Percentiles rank a stretch among this genome's conserved stretches.
These are phyloP conservation scores for Cokeromyces recurvatus DNA, from an alignment of 371 early-diverging fungal genomes.

Conservation along the genomic window DNA sequence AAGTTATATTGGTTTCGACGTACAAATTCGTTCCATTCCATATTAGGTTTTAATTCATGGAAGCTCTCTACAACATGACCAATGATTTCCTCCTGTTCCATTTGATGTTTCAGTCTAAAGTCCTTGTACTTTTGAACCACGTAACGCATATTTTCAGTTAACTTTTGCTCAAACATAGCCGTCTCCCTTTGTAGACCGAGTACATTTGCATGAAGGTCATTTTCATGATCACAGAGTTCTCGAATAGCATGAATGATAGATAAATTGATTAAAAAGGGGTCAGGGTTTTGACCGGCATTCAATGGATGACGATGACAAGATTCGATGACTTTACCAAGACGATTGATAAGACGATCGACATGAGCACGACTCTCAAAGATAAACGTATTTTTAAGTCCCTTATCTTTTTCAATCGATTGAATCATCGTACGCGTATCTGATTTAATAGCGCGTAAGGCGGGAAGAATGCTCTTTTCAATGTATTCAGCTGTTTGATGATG, in stretches of 20 bases:
- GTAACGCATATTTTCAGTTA: slow-evolving; percentile 28
- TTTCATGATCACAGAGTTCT: slow-evolving; percentile 34
- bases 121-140: slow-evolving; percentile 27
- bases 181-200: slow-evolving; percentile 38
- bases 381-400: slow-evolving; percentile 18
- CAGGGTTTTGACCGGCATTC: slow-evolving; percentile 18
- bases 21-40: slow-evolving; percentile 45
- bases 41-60: slow-evolving; percentile 17
- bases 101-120: slow-evolving; percentile 26
- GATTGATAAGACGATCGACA: slow-evolving; percentile 20
- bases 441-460: slow-evolving; percentile 34
- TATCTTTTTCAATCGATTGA: slow-evolving; percentile 26
- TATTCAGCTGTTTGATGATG: slow-evolving; percentile 38
- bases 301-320: slow-evolving; percentile 19
- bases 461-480: slow-evolving; percentile 28
- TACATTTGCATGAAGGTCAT: slow-evolving; percentile 36
- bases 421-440: slow-evolving; percentile 32
- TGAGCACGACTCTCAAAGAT: slow-evolving; percentile 33
- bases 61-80: slow-evolving; percentile 22
- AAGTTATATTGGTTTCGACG: slow-evolving; percentile 30
- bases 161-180: slow-evolving; percentile 33
- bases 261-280: slow-evolving; percentile 37
- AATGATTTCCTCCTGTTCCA: slow-evolving; percentile 23
- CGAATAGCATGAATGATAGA: slow-evolving; percentile 27
- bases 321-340: slow-evolving; percentile 27